Base-by-base conservation (phyloP, 2,329 filamentous ascomycete species). In the Exophiala viscosa region DNA sequence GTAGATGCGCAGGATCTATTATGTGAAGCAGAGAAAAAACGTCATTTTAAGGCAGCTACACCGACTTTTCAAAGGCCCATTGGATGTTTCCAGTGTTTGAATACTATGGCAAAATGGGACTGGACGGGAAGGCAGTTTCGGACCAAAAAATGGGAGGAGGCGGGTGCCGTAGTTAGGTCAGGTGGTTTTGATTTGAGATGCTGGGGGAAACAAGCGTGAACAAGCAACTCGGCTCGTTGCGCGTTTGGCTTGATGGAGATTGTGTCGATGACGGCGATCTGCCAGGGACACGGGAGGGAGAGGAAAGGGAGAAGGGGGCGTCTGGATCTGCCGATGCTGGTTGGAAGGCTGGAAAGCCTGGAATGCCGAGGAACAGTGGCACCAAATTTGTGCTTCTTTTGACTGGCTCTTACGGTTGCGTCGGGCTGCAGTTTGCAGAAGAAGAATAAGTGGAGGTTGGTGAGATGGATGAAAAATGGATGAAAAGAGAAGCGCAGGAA, bases 21-120 rank as follows among this genome's bases (percentile, higher is more conserved):
- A 43, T 45, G 5, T 44, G 43, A 36, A 41, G 41, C 28, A 52
- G 31, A 18, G 15, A 41, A 11, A 18, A 39, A 32, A 58, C 51
- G 55, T 58, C 55, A 58, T 55, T 43, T 45, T 51, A 45, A 41
- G 50, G 52, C 48, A 49, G 48, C 48, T 44, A 48, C 51, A 52
- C 49, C 54, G 45, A 40, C 40, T 17, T 38, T 50, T 17, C 41
- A 4, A n/a, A 23, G 14, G 17, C 14, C 40, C 18, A 50, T 50
- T 54, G 52, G 52, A n/a, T 42, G 9, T 23, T 41, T 4, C 13
- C 23, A 41, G 18, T 52, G 36, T 35, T 42, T 13, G 28, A 28
- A 28, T 28, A 28, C 23, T 28, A 28, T 28, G 23, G 23, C 23
- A 28, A 2, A 46, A 42, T 35, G 28, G 28, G 32, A 47, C 28